Base-by-base conservation (phyloP, 2,329 filamentous ascomycete genomes). In the Ophiognomonia clavigignenti-juglandacearum region DNA sequence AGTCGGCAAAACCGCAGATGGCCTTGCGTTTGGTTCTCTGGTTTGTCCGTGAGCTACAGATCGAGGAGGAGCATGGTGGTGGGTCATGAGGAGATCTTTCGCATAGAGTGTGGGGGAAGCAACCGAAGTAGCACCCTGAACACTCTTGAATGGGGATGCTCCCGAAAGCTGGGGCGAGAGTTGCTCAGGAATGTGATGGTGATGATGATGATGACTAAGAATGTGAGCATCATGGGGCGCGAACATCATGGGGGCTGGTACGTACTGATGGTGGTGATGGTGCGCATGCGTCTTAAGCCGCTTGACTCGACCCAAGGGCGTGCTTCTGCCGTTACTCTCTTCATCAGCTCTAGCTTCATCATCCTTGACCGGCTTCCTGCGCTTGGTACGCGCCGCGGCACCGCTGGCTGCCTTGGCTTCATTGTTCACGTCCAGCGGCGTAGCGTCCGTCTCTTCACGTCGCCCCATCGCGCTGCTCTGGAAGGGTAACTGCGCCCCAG, bases 341-440 rank as follows among this genome's bases (percentile, higher is more conserved):
- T 93, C 88, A 51, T 82, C 88, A 26, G 73, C 73, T 53, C 77
- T 78, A 24, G 64, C 64, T 4, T 88, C 85, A 37, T 93, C 89
- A 44, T 95, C 87, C 60, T 89, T 88, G 10, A 4, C 29, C 2
- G 83, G 70, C 63, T 89, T 88, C 52, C 87, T 75, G 48, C 83
- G 76, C 60, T 82, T 82, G 35, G 74, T 75, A 37, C 78, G 73
- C 43, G 57, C 64, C 41, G 56, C 68, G 24, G 18, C 43, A 6
- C 48, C 49, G 10, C 49, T 42, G 34, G 42, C 20, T 16, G 38
- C 20, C 35, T 49, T 51, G 18, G 45, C 23, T 8, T 51, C 49
- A 11, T 35, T 39, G 6, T 24, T 46, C 43, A 65, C 66, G 32
- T 77, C 80, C 54, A 71, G 71, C 1, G 64, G 61, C 5, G 64